Evolutionary conservation across 768 basidiomycete genomes (phyloP).

Genomic region (Pholiota molesta): DNA sequence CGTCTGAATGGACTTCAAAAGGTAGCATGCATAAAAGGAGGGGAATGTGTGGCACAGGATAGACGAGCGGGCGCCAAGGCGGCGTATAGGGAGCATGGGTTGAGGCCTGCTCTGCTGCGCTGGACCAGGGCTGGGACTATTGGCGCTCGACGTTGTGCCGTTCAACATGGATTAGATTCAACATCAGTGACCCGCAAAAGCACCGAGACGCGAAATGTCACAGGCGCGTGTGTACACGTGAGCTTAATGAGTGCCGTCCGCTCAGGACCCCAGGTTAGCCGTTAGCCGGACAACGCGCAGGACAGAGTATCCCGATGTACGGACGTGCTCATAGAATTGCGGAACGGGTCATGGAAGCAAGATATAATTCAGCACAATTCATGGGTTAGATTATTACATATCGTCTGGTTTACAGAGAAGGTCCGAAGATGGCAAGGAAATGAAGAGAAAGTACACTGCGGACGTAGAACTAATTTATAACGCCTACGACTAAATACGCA

Average conservation of each 20-base stretch:
- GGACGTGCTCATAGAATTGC: not conserved
- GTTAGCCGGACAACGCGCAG: not conserved
- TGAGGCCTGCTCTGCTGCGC: not conserved
- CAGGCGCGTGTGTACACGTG: slow-evolving; percentile 27
- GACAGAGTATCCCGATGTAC: not conserved
- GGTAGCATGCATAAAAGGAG: slow-evolving; percentile 81
- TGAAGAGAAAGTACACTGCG: slow-evolving; percentile 7
- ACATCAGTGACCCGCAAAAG: slow-evolving; percentile 3
- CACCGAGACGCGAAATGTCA: slow-evolving; percentile 23
- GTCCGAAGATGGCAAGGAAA: not conserved
- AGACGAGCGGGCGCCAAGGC: slow-evolving; percentile 19
- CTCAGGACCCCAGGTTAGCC: slow-evolving; percentile 1
- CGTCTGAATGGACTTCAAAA: slow-evolving; percentile 67
- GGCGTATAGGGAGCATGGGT: slow-evolving; percentile 5
- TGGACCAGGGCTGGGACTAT: slow-evolving; percentile 6
- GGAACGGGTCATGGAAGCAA: not conserved
- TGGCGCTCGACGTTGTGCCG: slow-evolving; percentile 3
- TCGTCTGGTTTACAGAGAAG: not conserved
- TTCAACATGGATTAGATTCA: slow-evolving; percentile 3
- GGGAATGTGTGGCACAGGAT: slow-evolving; percentile 43
- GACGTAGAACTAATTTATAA: slow-evolving; percentile 20
- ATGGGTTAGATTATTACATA: not conserved
- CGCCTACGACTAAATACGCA: slow-evolving; percentile 44
- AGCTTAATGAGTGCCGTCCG: slow-evolving; percentile 15
- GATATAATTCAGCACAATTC: not conserved